These are phyloP conservation scores for Pseudopithomyces chartarum DNA, from an alignment of 2,329 filamentous ascomycete species.

Conservation along the genomic window DNA sequence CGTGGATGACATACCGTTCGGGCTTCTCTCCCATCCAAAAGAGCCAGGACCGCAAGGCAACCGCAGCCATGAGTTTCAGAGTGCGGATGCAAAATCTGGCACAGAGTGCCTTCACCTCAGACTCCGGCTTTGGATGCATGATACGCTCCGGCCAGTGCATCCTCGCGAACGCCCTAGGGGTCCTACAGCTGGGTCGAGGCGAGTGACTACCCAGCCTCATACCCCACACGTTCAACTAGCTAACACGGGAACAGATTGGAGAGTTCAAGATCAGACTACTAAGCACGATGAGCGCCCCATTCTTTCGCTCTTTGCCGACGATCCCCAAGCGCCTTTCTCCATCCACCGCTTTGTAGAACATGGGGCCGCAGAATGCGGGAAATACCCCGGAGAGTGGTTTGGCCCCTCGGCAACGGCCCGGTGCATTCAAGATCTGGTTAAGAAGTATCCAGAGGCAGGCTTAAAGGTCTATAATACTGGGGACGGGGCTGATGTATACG, in stretches of 20 bases:
- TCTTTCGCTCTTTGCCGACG: slow-evolving; percentile 84
- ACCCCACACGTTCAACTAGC: not conserved
- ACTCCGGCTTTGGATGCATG: slow-evolving; percentile 99
- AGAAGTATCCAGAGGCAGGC: slow-evolving; percentile 63
- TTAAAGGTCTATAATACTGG: slow-evolving; percentile 87
- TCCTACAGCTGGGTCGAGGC: slow-evolving; percentile 80
- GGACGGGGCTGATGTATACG: slow-evolving; percentile 89
- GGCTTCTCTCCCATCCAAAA: slow-evolving; percentile 83
- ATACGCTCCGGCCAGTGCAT: slow-evolving; percentile 94
- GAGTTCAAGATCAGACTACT: slow-evolving; percentile 60
- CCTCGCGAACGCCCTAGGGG: slow-evolving; percentile 80
- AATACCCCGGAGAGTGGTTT: slow-evolving; percentile 98
- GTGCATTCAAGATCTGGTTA: slow-evolving; percentile 85
- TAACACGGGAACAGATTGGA: slow-evolving; percentile 66
- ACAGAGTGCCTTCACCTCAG: slow-evolving; percentile 82
- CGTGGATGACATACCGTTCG: slow-evolving; percentile 97
- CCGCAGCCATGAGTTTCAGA: slow-evolving; percentile 75
- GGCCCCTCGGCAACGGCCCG: slow-evolving; percentile 94
- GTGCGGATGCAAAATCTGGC: slow-evolving; percentile 87
- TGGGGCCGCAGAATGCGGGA: slow-evolving; percentile 84
- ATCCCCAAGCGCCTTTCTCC: slow-evolving; percentile 84
- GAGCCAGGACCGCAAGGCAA: slow-evolving; percentile 74
- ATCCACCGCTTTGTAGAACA: slow-evolving; percentile 93
- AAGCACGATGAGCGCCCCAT: slow-evolving; percentile 69
- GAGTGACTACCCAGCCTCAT: slow-evolving; percentile 19